These are phyloP conservation scores for Garcileccinum viscosum DNA, from an alignment of 1,284 basidiomycete species.

Conservation along the genomic window DNA sequence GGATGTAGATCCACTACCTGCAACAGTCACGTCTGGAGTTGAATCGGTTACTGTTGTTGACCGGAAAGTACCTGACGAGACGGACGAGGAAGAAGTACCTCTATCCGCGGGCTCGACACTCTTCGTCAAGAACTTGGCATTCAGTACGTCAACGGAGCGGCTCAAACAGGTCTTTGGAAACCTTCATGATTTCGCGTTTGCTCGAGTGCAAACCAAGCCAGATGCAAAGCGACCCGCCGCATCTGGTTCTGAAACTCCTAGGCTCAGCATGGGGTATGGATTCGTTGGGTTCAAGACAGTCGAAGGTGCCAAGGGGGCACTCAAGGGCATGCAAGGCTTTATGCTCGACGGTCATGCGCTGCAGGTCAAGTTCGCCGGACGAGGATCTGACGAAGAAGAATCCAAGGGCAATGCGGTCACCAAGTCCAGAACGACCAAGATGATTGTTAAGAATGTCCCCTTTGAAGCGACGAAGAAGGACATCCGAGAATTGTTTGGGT, in stretches of 20 bases:
- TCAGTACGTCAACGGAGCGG: conserved; percentile 83
- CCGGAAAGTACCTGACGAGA: conserved; percentile 39
- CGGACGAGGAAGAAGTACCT: conserved; percentile 51
- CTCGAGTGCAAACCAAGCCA: conserved; percentile 90
- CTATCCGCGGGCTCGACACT: conserved; percentile 81
- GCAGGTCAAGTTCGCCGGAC: conserved; percentile 86
- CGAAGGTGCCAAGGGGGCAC: conserved; percentile 78
- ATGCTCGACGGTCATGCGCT: conserved; percentile 89
- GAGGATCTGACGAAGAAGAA: conserved; percentile 74
- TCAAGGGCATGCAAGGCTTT: conserved; percentile 82
- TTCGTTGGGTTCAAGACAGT: conserved; percentile 90
- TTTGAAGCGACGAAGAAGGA: conserved; percentile 97
- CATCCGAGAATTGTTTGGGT: conserved; percentile 87
- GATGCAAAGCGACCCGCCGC: conserved; percentile 75
- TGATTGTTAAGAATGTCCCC: conserved; percentile 97
- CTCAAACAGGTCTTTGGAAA: conserved; percentile 77
- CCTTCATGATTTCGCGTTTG: conserved; percentile 85
- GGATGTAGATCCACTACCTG: conserved; percentile 9
- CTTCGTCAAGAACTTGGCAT: conserved; percentile 94
- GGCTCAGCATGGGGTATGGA: conserved; percentile 93
- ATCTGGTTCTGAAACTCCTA: conserved; percentile 47
- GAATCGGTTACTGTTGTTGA: conserved; percentile 54
- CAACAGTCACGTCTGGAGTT: conserved; percentile 30
- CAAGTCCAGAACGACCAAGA: conserved; percentile 78
- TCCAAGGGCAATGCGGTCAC: conserved; percentile 50